Evolutionary conservation across 2,329 filamentous ascomycete species (phyloP), one percentile per base, ranked within the genome.

Genomic region (Hymenoscyphus infarciens): DNA sequence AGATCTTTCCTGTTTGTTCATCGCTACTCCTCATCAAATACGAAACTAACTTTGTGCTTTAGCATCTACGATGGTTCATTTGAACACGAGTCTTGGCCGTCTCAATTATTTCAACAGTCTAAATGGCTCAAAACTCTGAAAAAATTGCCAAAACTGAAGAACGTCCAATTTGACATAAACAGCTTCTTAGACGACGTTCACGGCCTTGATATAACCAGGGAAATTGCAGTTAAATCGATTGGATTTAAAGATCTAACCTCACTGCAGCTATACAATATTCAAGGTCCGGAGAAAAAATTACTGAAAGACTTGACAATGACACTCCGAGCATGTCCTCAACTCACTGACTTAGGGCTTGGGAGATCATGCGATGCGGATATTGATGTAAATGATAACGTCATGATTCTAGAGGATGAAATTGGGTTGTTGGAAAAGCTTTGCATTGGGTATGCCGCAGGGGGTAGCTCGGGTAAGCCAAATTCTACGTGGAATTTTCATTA

Each of bases 201-300:
- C 13, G 8, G 13, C 35, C 22, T 31, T 19, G n/a, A 59, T 22
- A 10, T 59, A 15, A 13, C 38, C 13, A 55, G 7, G 10, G 27
- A 33, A 15, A 61, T 62, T 31, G n/a, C 38, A 1, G 3, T 59
- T 19, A n/a, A 29, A 33, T 31, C 64, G 13, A 25, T 35, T n/a
- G 62, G 61, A 1, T 66, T 66, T 54, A 38, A 19, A 13, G 59
- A 60, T 52, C 56, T 66, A 5, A 64, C 49, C 6, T 63, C 57
- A 25, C 54, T 66, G 1, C 60, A 66, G 49, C 22, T 66, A 35
- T 66, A 63, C 42, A 59, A 57, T 15, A 42, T 62, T 16, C 42
- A 57, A 13, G 60, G 57, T 5, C 33, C 25, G 6, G 52, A 59
- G n/a, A 16, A n/a, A 33, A 42, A n/a, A 54, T 2, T 60, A 7